A percentile compares a stretch with the other conserved stretches of the same genome.
Evolutionary conservation across 257 asterid species (phyloP).

Genomic region (Misopates orontium): DNA sequence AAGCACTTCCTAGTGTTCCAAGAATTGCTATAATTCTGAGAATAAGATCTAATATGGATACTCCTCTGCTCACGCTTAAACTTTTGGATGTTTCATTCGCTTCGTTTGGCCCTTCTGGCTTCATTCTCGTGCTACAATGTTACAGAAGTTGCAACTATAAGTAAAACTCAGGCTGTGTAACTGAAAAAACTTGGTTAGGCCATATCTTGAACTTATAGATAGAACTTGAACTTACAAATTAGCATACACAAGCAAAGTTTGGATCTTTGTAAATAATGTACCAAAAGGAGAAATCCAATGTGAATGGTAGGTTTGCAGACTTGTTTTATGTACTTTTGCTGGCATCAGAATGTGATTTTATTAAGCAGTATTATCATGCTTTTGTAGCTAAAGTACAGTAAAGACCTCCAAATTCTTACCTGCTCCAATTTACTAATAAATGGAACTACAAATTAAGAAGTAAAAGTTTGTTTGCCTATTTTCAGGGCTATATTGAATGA

Average conservation of each 20-base stretch:
- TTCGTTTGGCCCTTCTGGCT: slow-evolving; percentile 41
- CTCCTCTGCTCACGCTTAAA: slow-evolving; percentile 38
- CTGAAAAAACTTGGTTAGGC: slow-evolving; percentile 6
- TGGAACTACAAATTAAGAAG: no score
- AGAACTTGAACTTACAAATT: slow-evolving; percentile 20
- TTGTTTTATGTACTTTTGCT: slow-evolving; percentile 42
- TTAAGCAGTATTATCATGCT: slow-evolving; percentile 24
- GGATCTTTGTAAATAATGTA: slow-evolving; percentile 27
- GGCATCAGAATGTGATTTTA: slow-evolving; percentile 21
- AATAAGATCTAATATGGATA: slow-evolving; percentile 53
- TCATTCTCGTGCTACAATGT: slow-evolving; percentile 34
- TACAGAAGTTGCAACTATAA: neutral
- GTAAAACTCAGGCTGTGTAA: slow-evolving; percentile 13
- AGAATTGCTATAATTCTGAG: slow-evolving; percentile 56
- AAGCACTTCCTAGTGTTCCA: slow-evolving; percentile 67
- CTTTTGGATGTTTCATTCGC: slow-evolving; percentile 24
- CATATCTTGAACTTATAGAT: slow-evolving; percentile 6
- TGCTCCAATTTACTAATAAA: slow-evolving; percentile 19
- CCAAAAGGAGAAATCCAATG: slow-evolving; percentile 26
- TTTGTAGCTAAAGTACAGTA: neutral
- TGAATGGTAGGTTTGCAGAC: slow-evolving; percentile 42
- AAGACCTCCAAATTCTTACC: slow-evolving; percentile 19
- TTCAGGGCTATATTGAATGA: no score
- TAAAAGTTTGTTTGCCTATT: no score
- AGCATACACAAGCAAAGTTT: slow-evolving; percentile 37